Conservation (phyloP, 192 early-diverging fungal species). For the Gigaspora rosea region DNA sequence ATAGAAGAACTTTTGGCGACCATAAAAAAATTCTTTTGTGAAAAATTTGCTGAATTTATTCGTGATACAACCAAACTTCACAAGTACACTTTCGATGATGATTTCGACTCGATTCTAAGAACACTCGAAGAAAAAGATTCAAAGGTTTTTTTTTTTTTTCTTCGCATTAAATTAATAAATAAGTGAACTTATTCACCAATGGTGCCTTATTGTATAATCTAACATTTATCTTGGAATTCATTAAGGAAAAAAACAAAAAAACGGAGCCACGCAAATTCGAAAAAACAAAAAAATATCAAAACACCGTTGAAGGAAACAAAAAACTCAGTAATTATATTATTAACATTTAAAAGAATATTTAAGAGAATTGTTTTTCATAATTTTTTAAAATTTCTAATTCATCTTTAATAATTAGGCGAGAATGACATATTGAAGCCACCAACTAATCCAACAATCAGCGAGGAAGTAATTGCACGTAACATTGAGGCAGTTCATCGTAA, state of each 20-base stretch:
- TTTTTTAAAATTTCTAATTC: not conserved
- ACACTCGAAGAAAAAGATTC: constrained; percentile 69
- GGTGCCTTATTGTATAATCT: constrained; percentile 6
- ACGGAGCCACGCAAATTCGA: constrained; percentile 77
- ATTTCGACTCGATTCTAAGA: constrained; percentile 67
- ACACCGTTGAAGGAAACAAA: constrained; percentile 60
- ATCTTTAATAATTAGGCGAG: not conserved
- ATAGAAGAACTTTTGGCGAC: constrained; percentile 79
- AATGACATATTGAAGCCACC: constrained; percentile 28
- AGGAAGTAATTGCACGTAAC: constrained; percentile 55
- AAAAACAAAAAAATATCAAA: constrained; percentile 73
- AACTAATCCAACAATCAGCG: constrained; percentile 38
- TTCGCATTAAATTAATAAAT: not conserved
- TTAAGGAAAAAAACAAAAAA: constrained; percentile 41
- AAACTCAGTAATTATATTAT: constrained; percentile 16
- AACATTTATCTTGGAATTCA: not conserved
- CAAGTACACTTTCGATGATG: constrained; percentile 59
- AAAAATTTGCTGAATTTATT: constrained; percentile 48
- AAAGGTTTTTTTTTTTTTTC: constrained; percentile 38
- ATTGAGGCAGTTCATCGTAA: constrained; percentile 43
- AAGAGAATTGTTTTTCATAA: not conserved
- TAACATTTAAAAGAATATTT: not conserved
- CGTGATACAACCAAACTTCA: constrained; percentile 38
- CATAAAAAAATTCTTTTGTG: constrained; percentile 67
- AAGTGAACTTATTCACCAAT: not conserved